Evolutionary conservation across 768 basidiomycete species (phyloP), one percentile per base, ranked within the genome.

Genomic region (Hericium rajendrae): DNA sequence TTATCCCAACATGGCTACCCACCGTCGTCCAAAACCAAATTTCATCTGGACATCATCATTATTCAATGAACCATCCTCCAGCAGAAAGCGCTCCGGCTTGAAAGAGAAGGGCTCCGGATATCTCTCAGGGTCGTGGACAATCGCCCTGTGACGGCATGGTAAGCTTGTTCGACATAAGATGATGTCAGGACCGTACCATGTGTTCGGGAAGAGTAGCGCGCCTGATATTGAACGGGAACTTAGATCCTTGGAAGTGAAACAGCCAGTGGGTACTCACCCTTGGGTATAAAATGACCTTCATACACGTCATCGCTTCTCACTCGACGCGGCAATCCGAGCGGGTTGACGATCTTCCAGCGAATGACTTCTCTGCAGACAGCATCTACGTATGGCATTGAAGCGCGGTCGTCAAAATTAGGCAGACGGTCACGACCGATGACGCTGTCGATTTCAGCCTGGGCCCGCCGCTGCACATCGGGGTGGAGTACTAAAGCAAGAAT

Each of bases 281-380:
- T 78, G n/a, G 83, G 83, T 41, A 84, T 76, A 38, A 73, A 69
- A 69, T 74, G 73, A 4, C 75, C 80, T 26, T 74, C 64, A 59
- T 83, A 84, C 32, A 79, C 65, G 59, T 84, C 80, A 58, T 84
- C 78, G 62, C 80, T 74, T 70, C 73, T 78, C 62, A 79, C 56
- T 38, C 78, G 22, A 28, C 38, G 28, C 37, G 41, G 38, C 48
- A 51, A 18, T 13, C 48, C 57, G 20, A 53, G 38, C 18, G 60
- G 60, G 39, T 51, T 48, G 9, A 51, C 38, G 22, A 52, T 41
- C 16, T 52, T 38, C 54, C 54, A 56, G 18, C 60, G 43, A 32
- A 61, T 18, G 12, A 41, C 40, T 54, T 61, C 59, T 20, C 51
- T 48, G 15, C 55, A 26, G 22, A 59, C 24, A 8, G 53, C 53